Percentiles rank a stretch among this genome's conserved stretches.
These are phyloP conservation scores for Tuber calosporum DNA, from an alignment of 495 filamentous ascomycete species.

Conservation along the genomic window DNA sequence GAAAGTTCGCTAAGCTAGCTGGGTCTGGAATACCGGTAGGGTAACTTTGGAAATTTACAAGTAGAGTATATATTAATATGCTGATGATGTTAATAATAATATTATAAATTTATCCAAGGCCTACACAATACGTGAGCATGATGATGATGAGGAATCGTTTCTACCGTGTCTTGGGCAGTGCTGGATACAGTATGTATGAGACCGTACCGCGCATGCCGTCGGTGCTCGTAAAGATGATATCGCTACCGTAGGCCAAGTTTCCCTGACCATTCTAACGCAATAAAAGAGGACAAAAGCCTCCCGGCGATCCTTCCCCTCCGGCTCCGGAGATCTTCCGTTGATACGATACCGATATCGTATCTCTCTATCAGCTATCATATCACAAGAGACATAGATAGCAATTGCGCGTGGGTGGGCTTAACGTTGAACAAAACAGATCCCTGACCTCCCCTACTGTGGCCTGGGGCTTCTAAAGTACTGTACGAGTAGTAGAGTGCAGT, in stretches of 20 bases:
- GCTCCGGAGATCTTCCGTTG: background rate
- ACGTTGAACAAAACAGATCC: background rate
- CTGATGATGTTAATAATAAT: too few species aligned
- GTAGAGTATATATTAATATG: too few species aligned
- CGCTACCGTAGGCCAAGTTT: background rate
- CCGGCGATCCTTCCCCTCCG: background rate
- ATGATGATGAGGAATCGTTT: too few species aligned
- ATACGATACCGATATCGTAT: background rate
- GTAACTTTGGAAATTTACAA: too few species aligned
- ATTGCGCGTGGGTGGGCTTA: background rate
- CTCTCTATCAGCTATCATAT: background rate
- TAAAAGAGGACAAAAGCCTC: background rate
- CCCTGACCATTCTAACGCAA: background rate
- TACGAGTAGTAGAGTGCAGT: too few species aligned
- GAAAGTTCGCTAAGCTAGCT: background rate
- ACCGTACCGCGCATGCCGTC: too few species aligned
- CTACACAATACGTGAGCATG: too few species aligned
- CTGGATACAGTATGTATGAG: too few species aligned
- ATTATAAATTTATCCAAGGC: too few species aligned
- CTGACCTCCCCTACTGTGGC: background rate
- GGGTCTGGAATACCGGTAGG: too few species aligned
- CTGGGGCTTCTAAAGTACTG: background rate
- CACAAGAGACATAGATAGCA: background rate
- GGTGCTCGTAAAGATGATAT: too few species aligned
- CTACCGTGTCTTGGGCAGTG: too few species aligned